A percentile compares a stretch with the other conserved stretches of the same genome.
Evolutionary conservation across 1,284 basidiomycete species (phyloP).

Genomic region (Stereum hirsutum): DNA sequence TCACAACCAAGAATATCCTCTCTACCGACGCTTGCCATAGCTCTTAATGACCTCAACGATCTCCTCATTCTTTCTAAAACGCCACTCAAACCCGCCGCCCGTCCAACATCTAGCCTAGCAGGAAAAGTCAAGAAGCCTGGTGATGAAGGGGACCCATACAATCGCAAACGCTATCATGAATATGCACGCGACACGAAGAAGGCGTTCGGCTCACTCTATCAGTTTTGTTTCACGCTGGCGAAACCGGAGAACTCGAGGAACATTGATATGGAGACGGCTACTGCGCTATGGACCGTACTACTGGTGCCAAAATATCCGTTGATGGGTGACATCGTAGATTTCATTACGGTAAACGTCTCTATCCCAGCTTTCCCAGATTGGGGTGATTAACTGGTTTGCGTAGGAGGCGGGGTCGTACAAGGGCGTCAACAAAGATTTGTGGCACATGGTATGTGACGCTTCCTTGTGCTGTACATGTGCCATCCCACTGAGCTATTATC

Average conservation of each 20-base stretch:
- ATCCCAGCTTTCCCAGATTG: constrained; percentile 1
- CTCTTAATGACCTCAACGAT: constrained; percentile 51
- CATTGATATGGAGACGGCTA: constrained; percentile 74
- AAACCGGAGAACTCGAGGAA: constrained; percentile 63
- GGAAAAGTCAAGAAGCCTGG: constrained; percentile 25
- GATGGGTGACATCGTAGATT: constrained; percentile 50
- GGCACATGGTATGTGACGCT: constrained; percentile 62
- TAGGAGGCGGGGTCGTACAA: constrained; percentile 60
- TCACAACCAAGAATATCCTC: constrained; percentile 43
- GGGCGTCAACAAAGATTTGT: constrained; percentile 74
- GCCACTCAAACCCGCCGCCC: constrained; percentile 18
- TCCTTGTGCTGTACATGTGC: neutral
- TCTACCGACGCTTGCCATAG: constrained; percentile 35
- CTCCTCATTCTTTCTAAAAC: constrained; percentile 45
- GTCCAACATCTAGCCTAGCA: constrained; percentile 13
- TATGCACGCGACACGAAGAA: constrained; percentile 39
- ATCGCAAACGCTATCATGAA: constrained; percentile 38
- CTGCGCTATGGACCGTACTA: constrained; percentile 66
- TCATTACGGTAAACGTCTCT: constrained; percentile 40
- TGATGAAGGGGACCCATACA: constrained; percentile 37
- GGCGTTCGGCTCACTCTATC: constrained; percentile 56
- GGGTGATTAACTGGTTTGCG: neutral
- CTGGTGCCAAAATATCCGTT: constrained; percentile 55
- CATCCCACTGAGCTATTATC: neutral
- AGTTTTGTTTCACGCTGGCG: constrained; percentile 59